These are phyloP conservation scores for Hyphopichia pseudoburtonii DNA, from an alignment of 1,139 yeast species.

Conservation along the genomic window DNA sequence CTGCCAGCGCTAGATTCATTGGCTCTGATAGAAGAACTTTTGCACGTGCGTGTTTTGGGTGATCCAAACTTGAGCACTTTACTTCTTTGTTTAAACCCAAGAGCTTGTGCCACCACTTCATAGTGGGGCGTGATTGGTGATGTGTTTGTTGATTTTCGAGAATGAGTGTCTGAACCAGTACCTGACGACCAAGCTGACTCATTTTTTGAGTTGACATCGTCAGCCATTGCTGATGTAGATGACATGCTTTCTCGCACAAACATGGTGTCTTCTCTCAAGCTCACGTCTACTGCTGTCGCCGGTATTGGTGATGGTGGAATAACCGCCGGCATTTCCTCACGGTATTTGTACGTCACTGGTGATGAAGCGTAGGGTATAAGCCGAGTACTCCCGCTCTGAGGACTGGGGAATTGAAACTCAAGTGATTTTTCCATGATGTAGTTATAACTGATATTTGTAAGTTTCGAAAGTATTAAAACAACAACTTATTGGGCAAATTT, in stretches of 20 bases:
- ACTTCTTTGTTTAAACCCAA: slow-evolving; percentile 8
- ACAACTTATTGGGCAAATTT: too few species aligned
- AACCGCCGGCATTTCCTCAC: background rate
- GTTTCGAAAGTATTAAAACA: too few species aligned
- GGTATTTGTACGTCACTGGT: slow-evolving; percentile 17
- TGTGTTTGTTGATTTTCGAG: background rate
- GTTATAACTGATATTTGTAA: too few species aligned
- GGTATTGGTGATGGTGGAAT: background rate
- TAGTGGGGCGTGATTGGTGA: slow-evolving; percentile 7
- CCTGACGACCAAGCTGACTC: background rate
- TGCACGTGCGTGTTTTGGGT: slow-evolving; percentile 5
- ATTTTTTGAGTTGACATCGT: background rate
- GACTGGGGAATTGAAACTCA: background rate
- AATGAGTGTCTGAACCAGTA: too few species aligned
- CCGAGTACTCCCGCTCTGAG: slow-evolving; percentile 13
- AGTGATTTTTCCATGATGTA: background rate
- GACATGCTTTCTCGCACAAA: slow-evolving; percentile 8
- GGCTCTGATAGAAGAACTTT: too few species aligned
- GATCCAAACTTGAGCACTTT: slow-evolving; percentile 7
- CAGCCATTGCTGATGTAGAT: background rate
- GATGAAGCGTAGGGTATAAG: slow-evolving; percentile 22
- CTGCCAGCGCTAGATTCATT: background rate
- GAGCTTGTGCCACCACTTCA: slow-evolving; percentile 10
- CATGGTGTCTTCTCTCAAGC: slow-evolving; percentile 12
- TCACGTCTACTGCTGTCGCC: slow-evolving; percentile 2